A percentile compares a stretch with the other conserved stretches of the same genome.
Conservation (phyloP, 1,284 basidiomycete species). For the Ceratorhiza oryzae-sativae region DNA sequence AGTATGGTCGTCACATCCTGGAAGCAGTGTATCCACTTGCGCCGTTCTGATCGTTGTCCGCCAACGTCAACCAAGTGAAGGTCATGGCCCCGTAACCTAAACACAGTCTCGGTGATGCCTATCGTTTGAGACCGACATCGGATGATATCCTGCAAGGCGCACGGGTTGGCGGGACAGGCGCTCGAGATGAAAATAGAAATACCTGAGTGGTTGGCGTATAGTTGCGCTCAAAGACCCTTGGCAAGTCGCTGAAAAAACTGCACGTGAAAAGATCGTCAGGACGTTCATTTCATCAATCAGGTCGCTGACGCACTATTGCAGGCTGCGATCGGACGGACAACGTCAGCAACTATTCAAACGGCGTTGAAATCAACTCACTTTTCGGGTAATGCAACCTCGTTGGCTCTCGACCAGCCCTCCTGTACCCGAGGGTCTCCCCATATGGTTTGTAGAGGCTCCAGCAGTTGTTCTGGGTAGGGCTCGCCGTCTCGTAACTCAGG, state of each 20-base stretch:
- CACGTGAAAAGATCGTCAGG: neutral
- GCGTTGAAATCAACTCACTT: slow-evolving; percentile 64
- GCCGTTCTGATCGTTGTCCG: slow-evolving; percentile 86
- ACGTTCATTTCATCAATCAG: neutral
- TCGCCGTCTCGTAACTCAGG: slow-evolving; percentile 80
- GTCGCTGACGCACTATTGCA: slow-evolving; percentile 35
- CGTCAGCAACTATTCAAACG: neutral
- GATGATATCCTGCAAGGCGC: slow-evolving; percentile 69
- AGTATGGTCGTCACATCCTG: slow-evolving; percentile 87
- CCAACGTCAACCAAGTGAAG: slow-evolving; percentile 92
- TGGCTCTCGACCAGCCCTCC: slow-evolving; percentile 74
- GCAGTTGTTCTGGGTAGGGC: slow-evolving; percentile 71
- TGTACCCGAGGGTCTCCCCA: slow-evolving; percentile 84
- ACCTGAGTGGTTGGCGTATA: slow-evolving; percentile 78
- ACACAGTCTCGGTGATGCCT: slow-evolving; percentile 93
- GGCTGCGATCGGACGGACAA: slow-evolving; percentile 33
- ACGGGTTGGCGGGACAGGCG: neutral
- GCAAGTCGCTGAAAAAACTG: slow-evolving; percentile 76
- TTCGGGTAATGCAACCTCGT: slow-evolving; percentile 88
- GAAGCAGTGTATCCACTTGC: slow-evolving; percentile 90
- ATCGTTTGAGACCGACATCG: slow-evolving; percentile 87
- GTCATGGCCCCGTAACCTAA: slow-evolving; percentile 74
- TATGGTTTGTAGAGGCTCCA: slow-evolving; percentile 69
- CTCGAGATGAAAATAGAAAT: slow-evolving; percentile 34
- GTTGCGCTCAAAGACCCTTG: slow-evolving; percentile 74